Base-by-base conservation (phyloP, 805 yeast genomes). In the Hanseniaspora guilliermondii region DNA sequence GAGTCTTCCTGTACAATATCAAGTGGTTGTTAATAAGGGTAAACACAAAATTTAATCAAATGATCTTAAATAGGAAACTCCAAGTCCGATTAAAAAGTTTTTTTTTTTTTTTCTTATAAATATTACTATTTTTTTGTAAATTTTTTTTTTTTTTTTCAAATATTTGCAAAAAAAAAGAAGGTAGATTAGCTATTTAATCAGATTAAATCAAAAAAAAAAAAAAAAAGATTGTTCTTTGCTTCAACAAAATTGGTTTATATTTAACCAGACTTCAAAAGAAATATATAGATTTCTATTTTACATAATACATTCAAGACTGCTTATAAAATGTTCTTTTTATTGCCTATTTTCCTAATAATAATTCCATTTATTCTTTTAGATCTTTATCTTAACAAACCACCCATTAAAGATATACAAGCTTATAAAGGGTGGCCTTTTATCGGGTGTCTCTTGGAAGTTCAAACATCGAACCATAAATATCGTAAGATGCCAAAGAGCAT, bases 1-100 rank as follows among this genome's bases (percentile, higher is more conserved):
- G 61, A 76, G 84, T 0, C 75, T 83, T 3, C 78, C 81, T 2
- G 79, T 85, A 9, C 81, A 80, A 56, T 79, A 79, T 60, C 71
- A 76, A 7, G 73, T 77, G 3, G 68, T 70, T 36, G 75, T 85
- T 22, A 81, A 82, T 64, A 86, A 87, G 2, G 56, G 56, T 2
- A 53, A 53, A 21, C 38, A 40, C 32, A 52, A 52, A 33, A 24
- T 25, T 42, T 42, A 25, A 42, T 42, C 46, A 42, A 42, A 14
- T 6, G 14, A 7, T 16, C 35, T 22, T 22, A 16, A 42, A 25
- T 5, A n/a, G 35, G 35, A 27, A 25, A 42, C 19, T 32, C 4
- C 21, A 60, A 59, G 30, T 49, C 14, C 14, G 9, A 42, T 16
- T n/a, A 44, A 42, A 7, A 30, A n/a, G 6, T 27, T 8, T n/a